A percentile compares a stretch with the other conserved stretches of the same genome.
Evolutionary conservation across 1,284 basidiomycete genomes (phyloP).

Genomic region (Sphaerobolus stellatus): DNA sequence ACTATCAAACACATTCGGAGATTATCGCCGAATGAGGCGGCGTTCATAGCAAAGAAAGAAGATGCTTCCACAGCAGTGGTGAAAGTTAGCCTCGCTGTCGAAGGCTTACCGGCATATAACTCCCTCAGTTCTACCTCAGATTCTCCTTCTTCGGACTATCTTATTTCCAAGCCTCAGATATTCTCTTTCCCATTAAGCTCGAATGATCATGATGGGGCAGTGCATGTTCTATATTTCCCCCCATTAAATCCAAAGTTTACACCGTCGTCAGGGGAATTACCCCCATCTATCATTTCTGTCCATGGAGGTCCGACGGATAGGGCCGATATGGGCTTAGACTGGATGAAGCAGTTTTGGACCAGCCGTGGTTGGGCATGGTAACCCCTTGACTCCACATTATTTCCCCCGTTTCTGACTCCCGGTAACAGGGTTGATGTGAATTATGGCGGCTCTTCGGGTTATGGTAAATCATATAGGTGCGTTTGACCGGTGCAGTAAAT

Average conservation of each 20-base stretch:
- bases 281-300: constrained; percentile 60
- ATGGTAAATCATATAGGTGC: constrained; percentile 4
- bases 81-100: too few species aligned
- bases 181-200: too few species aligned
- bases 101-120: too few species aligned
- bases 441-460: constrained; percentile 9
- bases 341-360: constrained; percentile 61
- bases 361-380: constrained; percentile 51
- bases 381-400: constrained; percentile 16
- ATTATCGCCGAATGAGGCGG: too few species aligned
- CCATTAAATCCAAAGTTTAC: constrained; percentile 60
- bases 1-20: too few species aligned
- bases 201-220: too few species aligned
- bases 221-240: constrained; percentile 60
- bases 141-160: too few species aligned
- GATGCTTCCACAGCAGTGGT: too few species aligned
- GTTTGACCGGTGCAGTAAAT: neutral
- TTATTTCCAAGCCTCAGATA: too few species aligned
- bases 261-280: constrained; percentile 47
- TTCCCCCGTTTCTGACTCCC: neutral
- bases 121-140: too few species aligned
- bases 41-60: too few species aligned
- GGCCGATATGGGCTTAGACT: constrained; percentile 45
- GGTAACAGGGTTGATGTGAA: neutral
- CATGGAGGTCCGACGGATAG: constrained; percentile 68